A percentile compares a stretch with the other conserved stretches of the same genome.
Conservation (phyloP, 257 asterid genomes). For the Solanum tarapatanum region DNA sequence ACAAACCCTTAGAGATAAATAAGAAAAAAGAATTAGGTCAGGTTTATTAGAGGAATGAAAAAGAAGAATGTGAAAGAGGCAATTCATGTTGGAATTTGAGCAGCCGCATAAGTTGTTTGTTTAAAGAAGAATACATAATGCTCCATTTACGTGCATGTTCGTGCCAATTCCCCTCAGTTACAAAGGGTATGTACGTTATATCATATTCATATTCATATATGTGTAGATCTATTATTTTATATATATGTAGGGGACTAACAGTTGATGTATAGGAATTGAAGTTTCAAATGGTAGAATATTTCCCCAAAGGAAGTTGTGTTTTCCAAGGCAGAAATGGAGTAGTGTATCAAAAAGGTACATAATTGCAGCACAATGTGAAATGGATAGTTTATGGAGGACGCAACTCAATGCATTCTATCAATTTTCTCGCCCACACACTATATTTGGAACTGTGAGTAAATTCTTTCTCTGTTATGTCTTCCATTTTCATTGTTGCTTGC, state of each 20-base stretch:
- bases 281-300: not conserved
- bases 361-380: not conserved
- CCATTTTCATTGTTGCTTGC: no score
- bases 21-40: not conserved
- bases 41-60: not conserved
- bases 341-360: not conserved
- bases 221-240: not conserved
- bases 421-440: conserved; percentile 11
- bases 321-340: not conserved
- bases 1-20: no score
- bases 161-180: not conserved
- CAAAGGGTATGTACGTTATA: not conserved
- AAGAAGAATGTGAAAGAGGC: not conserved
- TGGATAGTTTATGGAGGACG: not conserved
- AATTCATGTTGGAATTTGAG: not conserved
- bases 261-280: not conserved
- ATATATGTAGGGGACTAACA: not conserved
- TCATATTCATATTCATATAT: not conserved
- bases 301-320: not conserved
- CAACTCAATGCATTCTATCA: not conserved
- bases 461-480: not conserved
- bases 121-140: not conserved
- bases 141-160: not conserved
- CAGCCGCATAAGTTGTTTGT: not conserved
- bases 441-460: conserved; percentile 5